Evolutionary conservation across 2,329 filamentous ascomycete species (phyloP), one percentile per base, ranked within the genome.

Genomic region (Metarhizium brunneum): DNA sequence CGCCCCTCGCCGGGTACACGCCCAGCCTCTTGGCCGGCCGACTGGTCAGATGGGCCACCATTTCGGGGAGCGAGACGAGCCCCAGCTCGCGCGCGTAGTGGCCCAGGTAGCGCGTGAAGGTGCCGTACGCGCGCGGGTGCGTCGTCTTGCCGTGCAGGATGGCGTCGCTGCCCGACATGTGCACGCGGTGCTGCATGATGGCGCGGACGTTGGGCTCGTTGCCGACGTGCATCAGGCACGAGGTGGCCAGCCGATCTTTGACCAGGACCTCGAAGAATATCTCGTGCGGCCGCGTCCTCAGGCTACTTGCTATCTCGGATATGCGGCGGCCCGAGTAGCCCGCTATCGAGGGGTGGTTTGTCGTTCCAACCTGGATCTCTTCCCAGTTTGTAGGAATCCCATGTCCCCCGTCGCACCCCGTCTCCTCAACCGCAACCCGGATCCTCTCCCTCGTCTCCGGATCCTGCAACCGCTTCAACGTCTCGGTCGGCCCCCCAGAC

Each of bases 321-420:
- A 64, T 43, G n/a, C 56, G 56, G 20, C 57, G 56, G 2, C 62
- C 62, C 2, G 62, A 61, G 32, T 60, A 64, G 3, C 54, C 58
- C 10, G 52, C 40, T 7, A 64, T 20, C 4, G 55, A 53, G 4
- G 55, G 43, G 25, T 63, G 53, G 20, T 40, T 52, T 2, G 59
- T 59, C 6, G 55, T 61, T 16, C 61, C 61, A 47, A 64, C 52
- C 51, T 64, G 62, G 32, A 64, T 64, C 42, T 63, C 62, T 14
- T 63, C 62, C 62, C 62, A 64, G 49, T 63, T 64, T 8, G 62
- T 64, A 6, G 62, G 62, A 35, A 64, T 64, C n/a, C 62, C 62
- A n/a, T 64, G 62, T 0, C 62, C 62, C 14, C 62, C 61, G 18
- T 64, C 62, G n/a, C 61, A 64, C 3, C 62, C 62, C 38, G 56